phyloP scores from a whole-genome alignment of 148 eudicot species.

The Chenopodium album region DNA sequence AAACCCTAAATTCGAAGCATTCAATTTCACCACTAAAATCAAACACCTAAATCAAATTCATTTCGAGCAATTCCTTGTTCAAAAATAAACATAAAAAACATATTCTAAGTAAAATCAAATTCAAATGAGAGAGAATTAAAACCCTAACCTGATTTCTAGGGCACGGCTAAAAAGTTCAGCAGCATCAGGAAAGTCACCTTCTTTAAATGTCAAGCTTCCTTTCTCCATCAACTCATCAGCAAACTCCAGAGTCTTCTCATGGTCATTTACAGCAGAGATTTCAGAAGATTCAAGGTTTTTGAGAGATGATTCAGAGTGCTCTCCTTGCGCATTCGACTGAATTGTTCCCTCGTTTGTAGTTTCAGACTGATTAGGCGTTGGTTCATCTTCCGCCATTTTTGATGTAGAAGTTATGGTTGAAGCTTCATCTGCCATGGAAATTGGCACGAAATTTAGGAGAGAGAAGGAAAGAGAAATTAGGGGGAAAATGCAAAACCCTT shows the following conservation, averaged over 20 bases:
- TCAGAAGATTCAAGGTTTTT: conserved; percentile 36
- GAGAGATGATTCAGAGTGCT: conserved; percentile 51
- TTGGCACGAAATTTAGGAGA: neutral
- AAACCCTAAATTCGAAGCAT: conserved; percentile 12
- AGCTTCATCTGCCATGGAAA: conserved; percentile 33
- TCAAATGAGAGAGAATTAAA: neutral
- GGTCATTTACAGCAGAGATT: conserved; percentile 6
- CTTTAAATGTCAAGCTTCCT: conserved; percentile 54
- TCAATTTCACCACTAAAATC: neutral
- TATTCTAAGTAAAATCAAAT: neutral
- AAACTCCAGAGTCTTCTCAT: conserved; percentile 49
- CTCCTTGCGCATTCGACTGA: conserved; percentile 30
- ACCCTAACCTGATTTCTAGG: conserved; percentile 93
- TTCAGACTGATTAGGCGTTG: conserved; percentile 26
- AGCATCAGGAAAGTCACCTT: conserved; percentile 62
- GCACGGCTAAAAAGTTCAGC: conserved; percentile 91
- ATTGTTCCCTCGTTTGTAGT: conserved; percentile 48
- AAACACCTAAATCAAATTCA: neutral
- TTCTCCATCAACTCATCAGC: conserved; percentile 66
- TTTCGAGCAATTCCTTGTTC: no score
- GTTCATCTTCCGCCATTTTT: conserved; percentile 26
- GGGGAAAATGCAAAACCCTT: conserved; percentile 17
- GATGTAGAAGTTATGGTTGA: neutral
- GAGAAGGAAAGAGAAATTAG: no score
- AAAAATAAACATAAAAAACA: neutral